These are phyloP conservation scores for Eucalyptus erythrocorys DNA, from an alignment of 345 rosid genomes.

Conservation along the genomic window DNA sequence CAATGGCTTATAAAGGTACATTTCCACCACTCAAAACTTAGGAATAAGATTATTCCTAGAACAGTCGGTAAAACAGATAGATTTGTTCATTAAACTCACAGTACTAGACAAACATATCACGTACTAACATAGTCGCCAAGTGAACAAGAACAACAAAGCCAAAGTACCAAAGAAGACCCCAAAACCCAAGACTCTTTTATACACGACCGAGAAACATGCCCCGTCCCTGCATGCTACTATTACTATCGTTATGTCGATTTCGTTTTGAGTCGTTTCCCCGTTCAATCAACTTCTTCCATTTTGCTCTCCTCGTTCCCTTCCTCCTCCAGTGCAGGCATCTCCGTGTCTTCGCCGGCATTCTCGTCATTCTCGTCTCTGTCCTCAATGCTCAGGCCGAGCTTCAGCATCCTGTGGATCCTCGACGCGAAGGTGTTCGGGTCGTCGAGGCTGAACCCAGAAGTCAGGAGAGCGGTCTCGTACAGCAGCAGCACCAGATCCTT, in stretches of 20 bases:
- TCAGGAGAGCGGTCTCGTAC: constrained; percentile 38
- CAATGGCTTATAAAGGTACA: neutral
- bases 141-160: neutral
- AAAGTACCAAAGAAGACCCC: neutral
- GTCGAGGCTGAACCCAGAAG: constrained; percentile 48
- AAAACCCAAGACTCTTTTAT: neutral
- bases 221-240: neutral
- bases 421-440: constrained; percentile 40
- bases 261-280: neutral
- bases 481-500: constrained; percentile 35
- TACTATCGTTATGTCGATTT: neutral
- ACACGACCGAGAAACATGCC: neutral
- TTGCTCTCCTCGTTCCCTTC: constrained; percentile 41
- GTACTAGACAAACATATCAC: neutral
- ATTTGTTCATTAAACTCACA: neutral
- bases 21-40: neutral
- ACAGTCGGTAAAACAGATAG: neutral
- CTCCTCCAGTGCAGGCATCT: constrained; percentile 36
- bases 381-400: constrained; percentile 39
- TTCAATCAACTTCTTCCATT: constrained; percentile 47
- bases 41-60: neutral
- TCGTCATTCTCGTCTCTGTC: constrained; percentile 1
- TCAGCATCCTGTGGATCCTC: constrained; percentile 51
- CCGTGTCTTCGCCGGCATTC: constrained; percentile 13
- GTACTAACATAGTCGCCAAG: neutral